Base-by-base conservation (phyloP, 805 yeast genomes). In the Candida awuae region DNA sequence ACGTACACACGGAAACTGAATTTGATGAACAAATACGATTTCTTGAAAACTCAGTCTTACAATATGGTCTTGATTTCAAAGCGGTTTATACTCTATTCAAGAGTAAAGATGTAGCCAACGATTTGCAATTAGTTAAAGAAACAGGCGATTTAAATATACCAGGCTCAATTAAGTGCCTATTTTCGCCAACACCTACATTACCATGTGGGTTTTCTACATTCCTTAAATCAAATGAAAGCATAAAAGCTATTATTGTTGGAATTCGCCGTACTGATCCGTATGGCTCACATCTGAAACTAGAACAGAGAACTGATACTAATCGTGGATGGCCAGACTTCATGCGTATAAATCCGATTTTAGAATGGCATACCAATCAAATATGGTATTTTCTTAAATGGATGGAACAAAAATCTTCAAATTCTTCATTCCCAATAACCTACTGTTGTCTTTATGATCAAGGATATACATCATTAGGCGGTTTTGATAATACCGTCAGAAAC, bases 321-420 rank as follows among this genome's bases (percentile, higher is more conserved):
- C 80, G 78, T 42, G 78, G 86, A 42, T 92, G 97, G 97, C 98
- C 98, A 4, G 63, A 68, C 20, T 90, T 92, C 54, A 61, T 80
- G 46, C 62, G 98, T 35, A 66, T 88, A 4, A 94, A 88, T 52
- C 97, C 98, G 0, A 77, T 92, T 6, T 66, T 92, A 31, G 84
- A 84, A 40, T 92, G 97, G 97, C 73, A 73, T 29, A 82, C 84
- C 49, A 70, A 72, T 16, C 84, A 87, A 41, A 69, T 92, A 3
- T 92, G 98, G 98, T 75, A 75, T 47, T 88, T 90, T 32, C 39
- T 45, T 15, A 42, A 44, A 36, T 45, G 49, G 49, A 14, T 41
- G 12, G 53, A 59, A 90, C 35, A 60, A 76, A 16, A 71, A 63
- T 17, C 63, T 75, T 16, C 54, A 68, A n/a, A 68, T 80, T 30